phyloP scores from a whole-genome alignment of 768 basidiomycete species.

The Clitopilus hobsonii region DNA sequence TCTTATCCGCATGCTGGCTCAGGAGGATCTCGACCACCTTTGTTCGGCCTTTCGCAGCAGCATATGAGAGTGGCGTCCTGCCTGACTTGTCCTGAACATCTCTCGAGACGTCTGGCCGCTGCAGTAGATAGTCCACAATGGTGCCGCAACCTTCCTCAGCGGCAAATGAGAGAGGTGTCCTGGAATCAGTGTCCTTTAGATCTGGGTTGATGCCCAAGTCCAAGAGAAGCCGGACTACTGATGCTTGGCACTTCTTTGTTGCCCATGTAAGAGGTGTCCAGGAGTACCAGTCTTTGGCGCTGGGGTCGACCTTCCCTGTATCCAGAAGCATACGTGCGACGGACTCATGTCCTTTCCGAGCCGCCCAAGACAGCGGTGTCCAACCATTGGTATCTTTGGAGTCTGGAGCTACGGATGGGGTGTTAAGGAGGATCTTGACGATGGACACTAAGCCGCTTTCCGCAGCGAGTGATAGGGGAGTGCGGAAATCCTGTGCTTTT shows the following conservation, averaged over 20 bases:
- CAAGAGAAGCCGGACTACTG: not conserved
- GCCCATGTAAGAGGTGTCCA: not conserved
- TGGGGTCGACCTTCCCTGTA: not conserved
- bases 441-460: not conserved
- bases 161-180: not conserved
- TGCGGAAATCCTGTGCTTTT: not conserved
- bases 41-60: not conserved
- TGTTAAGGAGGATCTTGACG: not conserved
- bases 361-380: not conserved
- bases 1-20: not conserved
- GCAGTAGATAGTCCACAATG: not conserved
- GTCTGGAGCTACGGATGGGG: not conserved
- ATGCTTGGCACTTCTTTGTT: not conserved
- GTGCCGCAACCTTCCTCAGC: not conserved
- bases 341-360: not conserved
- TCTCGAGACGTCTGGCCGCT: not conserved
- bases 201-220: not conserved
- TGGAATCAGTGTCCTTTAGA: not conserved
- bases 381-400: not conserved
- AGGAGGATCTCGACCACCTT: not conserved
- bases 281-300: not conserved
- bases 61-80: not conserved
- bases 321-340: not conserved
- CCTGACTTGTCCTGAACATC: not conserved
- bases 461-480: not conserved